Conservation (phyloP, 345 rosid species). For the Salix viminalis region DNA sequence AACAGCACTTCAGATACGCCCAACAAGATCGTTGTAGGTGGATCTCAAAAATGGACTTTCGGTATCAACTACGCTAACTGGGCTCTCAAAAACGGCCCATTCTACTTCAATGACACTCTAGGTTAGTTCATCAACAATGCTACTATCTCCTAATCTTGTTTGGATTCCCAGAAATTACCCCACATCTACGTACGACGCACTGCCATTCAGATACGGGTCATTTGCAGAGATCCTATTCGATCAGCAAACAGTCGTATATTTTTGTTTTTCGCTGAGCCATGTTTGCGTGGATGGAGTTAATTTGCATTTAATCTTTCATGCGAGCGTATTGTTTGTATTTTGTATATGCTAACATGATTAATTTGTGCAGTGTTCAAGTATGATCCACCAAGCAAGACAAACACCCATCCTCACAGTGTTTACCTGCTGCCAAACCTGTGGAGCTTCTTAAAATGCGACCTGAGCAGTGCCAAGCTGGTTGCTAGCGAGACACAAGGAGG, state of each 20-base stretch:
- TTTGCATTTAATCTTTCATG: neutral
- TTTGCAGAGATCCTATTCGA: too few species aligned
- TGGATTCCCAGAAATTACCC: too few species aligned
- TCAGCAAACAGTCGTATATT: neutral
- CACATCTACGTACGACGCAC: too few species aligned
- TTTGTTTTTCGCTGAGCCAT: neutral
- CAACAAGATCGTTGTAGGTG: constrained; percentile 55
- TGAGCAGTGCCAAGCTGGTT: constrained; percentile 44
- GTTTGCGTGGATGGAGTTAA: neutral
- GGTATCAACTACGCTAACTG: constrained; percentile 58
- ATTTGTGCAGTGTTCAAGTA: constrained; percentile 65
- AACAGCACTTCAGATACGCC: constrained; percentile 4
- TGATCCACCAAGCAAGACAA: constrained; percentile 44
- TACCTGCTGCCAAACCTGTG: constrained; percentile 45
- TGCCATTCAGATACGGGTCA: too few species aligned
- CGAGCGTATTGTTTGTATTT: neutral
- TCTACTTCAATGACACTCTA: constrained; percentile 54
- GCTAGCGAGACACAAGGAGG: constrained; percentile 50
- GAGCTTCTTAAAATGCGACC: constrained; percentile 51
- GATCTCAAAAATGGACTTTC: constrained; percentile 56
- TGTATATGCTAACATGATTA: neutral
- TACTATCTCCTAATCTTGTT: too few species aligned
- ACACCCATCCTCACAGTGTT: constrained; percentile 52
- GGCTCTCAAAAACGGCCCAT: constrained; percentile 58
- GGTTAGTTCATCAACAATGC: constrained; percentile 29